Evolutionary conservation across 805 yeast genomes (phyloP).

Genomic region (Pichia deserticola): DNA sequence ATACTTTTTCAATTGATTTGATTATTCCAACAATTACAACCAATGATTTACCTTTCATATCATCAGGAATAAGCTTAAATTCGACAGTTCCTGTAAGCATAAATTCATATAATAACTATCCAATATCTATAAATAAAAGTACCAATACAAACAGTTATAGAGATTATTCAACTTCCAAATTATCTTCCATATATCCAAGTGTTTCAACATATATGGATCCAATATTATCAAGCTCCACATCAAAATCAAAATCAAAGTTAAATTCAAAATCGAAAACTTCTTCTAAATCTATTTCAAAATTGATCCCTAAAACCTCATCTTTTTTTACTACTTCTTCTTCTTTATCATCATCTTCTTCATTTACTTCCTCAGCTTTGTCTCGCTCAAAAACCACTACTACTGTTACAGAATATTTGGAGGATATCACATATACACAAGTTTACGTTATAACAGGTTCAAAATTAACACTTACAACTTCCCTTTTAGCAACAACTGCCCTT

Average conservation of each 20-base stretch:
- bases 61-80: constrained; percentile 12
- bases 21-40: constrained; percentile 14
- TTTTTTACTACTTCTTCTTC: background rate
- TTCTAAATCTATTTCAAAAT: background rate
- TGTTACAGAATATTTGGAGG: constrained; percentile 11
- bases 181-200: background rate
- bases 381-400: constrained; percentile 11
- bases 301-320: background rate
- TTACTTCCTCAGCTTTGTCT: background rate
- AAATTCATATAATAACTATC: too few species aligned
- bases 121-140: background rate
- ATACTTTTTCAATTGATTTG: constrained; percentile 2
- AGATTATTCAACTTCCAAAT: background rate
- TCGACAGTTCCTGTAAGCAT: background rate
- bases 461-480: constrained; percentile 20
- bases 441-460: constrained; percentile 24
- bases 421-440: constrained; percentile 22
- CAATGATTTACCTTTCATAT: constrained; percentile 13
- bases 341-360: background rate
- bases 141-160: too few species aligned
- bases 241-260: background rate
- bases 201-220: background rate
- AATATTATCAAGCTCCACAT: background rate
- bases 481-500: constrained; percentile 18
- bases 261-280: too few species aligned